Percentiles rank a stretch among this genome's conserved stretches.
Conservation (phyloP, 2,329 filamentous ascomycete species). For the Fusarium citri region DNA sequence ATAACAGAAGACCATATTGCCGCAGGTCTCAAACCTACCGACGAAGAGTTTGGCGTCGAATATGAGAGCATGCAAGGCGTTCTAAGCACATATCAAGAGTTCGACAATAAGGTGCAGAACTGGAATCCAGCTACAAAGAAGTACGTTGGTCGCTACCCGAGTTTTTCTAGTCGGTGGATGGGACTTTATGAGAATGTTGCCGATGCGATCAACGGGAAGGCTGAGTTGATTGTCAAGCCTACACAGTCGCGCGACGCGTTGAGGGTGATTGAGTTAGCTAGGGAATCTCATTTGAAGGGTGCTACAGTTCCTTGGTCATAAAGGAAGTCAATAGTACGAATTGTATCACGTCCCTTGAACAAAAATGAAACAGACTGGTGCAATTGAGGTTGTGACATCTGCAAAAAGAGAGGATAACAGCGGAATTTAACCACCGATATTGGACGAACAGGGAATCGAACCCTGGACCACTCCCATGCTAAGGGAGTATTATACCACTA, state of each 20-base stretch:
- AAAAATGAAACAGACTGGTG: rapidly evolving
- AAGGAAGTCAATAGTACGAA: background rate
- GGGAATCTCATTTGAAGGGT: constrained; percentile 52
- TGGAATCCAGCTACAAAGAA: constrained; percentile 48
- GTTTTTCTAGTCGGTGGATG: constrained; percentile 53
- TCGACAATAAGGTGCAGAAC: constrained; percentile 49
- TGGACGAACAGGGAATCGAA: constrained; percentile 35
- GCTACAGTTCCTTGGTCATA: constrained; percentile 46
- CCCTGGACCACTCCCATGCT: constrained; percentile 33
- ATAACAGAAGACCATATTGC: constrained; percentile 46
- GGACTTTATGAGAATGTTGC: constrained; percentile 56
- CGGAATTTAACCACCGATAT: constrained; percentile 1
- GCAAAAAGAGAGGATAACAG: constrained; percentile 11
- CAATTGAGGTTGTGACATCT: background rate
- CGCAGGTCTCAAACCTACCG: constrained; percentile 21
- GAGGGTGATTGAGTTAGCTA: constrained; percentile 53
- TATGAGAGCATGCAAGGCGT: constrained; percentile 37
- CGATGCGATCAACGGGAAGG: constrained; percentile 53
- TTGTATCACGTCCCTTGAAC: background rate
- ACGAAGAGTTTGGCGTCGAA: constrained; percentile 35
- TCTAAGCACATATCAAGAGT: constrained; percentile 53
- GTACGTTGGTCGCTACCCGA: constrained; percentile 54
- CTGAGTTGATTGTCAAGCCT: constrained; percentile 54
- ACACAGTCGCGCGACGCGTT: constrained; percentile 54
- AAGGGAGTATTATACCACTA: constrained; percentile 36